Base-by-base conservation (phyloP, 345 rosid genomes). In the Hypericum androsaemum region DNA sequence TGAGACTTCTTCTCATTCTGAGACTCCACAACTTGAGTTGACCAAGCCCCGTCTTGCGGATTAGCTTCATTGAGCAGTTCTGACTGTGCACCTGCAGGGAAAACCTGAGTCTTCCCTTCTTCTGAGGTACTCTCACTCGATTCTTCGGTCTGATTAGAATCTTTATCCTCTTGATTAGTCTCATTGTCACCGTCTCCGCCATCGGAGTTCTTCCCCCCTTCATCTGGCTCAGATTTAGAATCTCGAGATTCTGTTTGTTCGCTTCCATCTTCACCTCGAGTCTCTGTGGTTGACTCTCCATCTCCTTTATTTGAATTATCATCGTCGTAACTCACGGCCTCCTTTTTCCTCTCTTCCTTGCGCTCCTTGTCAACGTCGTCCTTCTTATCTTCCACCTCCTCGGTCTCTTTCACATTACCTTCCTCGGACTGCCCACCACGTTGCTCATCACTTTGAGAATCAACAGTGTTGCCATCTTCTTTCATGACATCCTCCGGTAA, bases 131-230 rank as follows among this genome's bases (percentile, higher is more conserved):
- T 73, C 6, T 43, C 61, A n/a, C 42, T 64, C 41, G 46, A 59
- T 15, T 57, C 56, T 41, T 74, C 78, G 1, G 47, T 66, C 64
- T 66, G 71, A 46, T 40, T 70, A 50, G 38, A 59, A 40, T 48
- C 63, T 54, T 51, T 12, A 28, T 50, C 12, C 36, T 50, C 40
- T 22, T 56, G 49, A 17, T 56, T 57, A 32, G 13, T 16, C 22
- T 47, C 59, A 58, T 57, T 55, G 40, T 56, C 50, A 59, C 58
- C 61, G 57, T 59, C 75, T 43, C 41, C 61, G 22, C 59, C 15
- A 3, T 67, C 73, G 46, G 64, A 15, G 58, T 72, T 72, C 52
- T 48, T 49, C 39, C 12, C 40, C 51, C 44, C 64, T 5, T 65
- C 61, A 56, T 56, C 22, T 11, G 39, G 37, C 67, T 56, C 57